phyloP scores from a whole-genome alignment of 164 flowering plant genomes.

The Tinospora cordifolia region DNA sequence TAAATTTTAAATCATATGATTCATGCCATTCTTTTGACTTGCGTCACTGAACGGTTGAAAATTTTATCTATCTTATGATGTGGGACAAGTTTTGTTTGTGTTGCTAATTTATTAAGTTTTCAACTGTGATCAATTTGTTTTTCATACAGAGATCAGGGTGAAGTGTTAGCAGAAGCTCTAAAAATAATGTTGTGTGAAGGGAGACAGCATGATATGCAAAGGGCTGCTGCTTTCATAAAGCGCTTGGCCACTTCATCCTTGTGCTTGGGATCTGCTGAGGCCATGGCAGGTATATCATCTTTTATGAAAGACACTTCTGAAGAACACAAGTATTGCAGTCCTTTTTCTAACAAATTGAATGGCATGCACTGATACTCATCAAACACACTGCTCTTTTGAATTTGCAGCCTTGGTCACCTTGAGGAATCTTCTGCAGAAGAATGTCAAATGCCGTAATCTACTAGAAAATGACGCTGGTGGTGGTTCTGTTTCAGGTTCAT shows the following conservation, averaged over 20 bases:
- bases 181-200: constrained; percentile 89
- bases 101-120: not conserved
- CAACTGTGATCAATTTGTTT: not conserved
- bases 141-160: constrained; percentile 63
- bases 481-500: constrained; percentile 81
- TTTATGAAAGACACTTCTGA: not conserved
- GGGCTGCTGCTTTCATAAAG: constrained; percentile 90
- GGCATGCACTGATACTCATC: not conserved
- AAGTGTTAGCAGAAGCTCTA: constrained; percentile 77
- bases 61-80: not conserved
- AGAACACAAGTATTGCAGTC: not conserved
- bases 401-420: constrained; percentile 71
- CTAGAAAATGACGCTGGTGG: constrained; percentile 95
- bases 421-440: constrained; percentile 77
- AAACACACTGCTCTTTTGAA: not conserved
- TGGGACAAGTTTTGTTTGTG: not conserved
- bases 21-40: too few relatives aligned
- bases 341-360: not conserved
- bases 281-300: constrained; percentile 62
- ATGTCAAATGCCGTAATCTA: constrained; percentile 73
- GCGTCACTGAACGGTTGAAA: not conserved
- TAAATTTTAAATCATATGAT: too few relatives aligned
- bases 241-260: constrained; percentile 82
- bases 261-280: constrained; percentile 76
- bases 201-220: constrained; percentile 93